Evolutionary conservation across 495 filamentous ascomycete genomes (phyloP).

Genomic region (Penicillium simplicissimum): DNA sequence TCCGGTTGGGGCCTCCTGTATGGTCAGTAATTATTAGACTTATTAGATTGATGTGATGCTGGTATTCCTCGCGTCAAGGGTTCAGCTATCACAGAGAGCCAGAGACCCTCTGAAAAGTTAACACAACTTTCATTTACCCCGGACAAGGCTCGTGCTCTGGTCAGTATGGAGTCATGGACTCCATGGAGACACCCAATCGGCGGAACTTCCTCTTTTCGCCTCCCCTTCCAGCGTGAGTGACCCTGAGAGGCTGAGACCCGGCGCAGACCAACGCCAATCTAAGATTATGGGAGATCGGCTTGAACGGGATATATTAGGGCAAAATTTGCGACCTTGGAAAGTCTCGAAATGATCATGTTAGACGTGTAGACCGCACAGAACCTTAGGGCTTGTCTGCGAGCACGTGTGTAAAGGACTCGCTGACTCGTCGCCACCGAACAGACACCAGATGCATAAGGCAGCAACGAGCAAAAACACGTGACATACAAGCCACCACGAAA

Average conservation of each 20-base stretch:
- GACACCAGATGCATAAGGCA: slow-evolving; percentile 10
- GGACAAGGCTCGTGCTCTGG: slow-evolving; percentile 12
- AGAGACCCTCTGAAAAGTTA: not conserved
- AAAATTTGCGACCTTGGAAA: not conserved
- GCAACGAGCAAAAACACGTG: slow-evolving; percentile 1
- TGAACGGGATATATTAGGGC: not conserved
- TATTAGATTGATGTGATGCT: not conserved
- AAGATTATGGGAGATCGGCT: not conserved
- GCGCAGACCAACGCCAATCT: not conserved
- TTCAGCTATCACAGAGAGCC: not conserved
- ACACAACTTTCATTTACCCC: not conserved
- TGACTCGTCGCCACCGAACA: not conserved
- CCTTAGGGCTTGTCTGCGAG: not conserved
- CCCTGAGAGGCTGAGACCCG: not conserved
- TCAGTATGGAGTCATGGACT: too few relatives aligned
- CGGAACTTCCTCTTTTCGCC: slow-evolving; percentile 6
- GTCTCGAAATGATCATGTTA: not conserved
- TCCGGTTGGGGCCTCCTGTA: too few relatives aligned
- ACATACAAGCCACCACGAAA: slow-evolving; percentile 1
- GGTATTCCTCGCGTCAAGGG: not conserved
- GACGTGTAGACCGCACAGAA: not conserved
- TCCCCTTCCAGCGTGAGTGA: not conserved
- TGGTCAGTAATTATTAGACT: not conserved
- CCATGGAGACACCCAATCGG: slow-evolving; percentile 11
- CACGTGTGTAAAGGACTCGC: not conserved